A percentile compares a stretch with the other conserved stretches of the same genome.
phyloP scores from a whole-genome alignment of 768 basidiomycete species.

The Leccinum ochraceum region DNA sequence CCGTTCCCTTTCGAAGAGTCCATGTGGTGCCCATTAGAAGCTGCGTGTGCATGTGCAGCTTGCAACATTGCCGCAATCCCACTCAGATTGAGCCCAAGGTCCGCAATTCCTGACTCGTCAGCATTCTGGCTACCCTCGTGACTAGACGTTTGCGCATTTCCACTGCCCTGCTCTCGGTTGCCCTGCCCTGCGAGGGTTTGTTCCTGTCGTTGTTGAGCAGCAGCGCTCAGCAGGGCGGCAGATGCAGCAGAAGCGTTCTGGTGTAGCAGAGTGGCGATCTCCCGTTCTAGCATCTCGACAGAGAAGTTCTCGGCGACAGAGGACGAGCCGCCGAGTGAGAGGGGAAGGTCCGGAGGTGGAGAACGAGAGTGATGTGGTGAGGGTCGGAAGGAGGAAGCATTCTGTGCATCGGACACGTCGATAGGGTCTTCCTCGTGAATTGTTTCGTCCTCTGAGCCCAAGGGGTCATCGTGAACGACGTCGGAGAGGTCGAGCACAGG shows the following conservation, averaged over 20 bases:
- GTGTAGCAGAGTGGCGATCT: constrained; percentile 72
- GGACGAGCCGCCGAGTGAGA: constrained; percentile 42
- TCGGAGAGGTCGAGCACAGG: constrained; percentile 76
- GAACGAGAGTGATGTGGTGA: constrained; percentile 20
- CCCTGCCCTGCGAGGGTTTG: constrained; percentile 41
- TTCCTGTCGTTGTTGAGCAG: constrained; percentile 65
- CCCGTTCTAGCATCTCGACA: constrained; percentile 75
- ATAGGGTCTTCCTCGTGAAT: constrained; percentile 31
- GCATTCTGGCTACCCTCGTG: constrained; percentile 17
- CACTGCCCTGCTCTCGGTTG: constrained; percentile 29
- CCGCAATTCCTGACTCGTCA: constrained; percentile 25
- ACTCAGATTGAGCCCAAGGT: constrained; percentile 57
- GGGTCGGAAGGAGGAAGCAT: constrained; percentile 29
- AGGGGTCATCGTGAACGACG: constrained; percentile 79
- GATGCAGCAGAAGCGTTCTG: constrained; percentile 75
- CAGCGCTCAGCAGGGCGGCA: constrained; percentile 61
- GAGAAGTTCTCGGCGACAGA: constrained; percentile 52
- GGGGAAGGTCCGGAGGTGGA: constrained; percentile 30
- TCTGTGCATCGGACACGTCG: constrained; percentile 35
- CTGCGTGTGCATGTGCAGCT: constrained; percentile 67
- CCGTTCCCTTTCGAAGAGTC: constrained; percentile 49
- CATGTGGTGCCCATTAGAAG: constrained; percentile 48
- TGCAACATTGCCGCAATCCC: constrained; percentile 79
- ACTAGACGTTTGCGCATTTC: constrained; percentile 12
- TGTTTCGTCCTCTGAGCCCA: constrained; percentile 55